Conservation (phyloP, 208 protist genomes). For the Crithidia acanthocephali region DNA sequence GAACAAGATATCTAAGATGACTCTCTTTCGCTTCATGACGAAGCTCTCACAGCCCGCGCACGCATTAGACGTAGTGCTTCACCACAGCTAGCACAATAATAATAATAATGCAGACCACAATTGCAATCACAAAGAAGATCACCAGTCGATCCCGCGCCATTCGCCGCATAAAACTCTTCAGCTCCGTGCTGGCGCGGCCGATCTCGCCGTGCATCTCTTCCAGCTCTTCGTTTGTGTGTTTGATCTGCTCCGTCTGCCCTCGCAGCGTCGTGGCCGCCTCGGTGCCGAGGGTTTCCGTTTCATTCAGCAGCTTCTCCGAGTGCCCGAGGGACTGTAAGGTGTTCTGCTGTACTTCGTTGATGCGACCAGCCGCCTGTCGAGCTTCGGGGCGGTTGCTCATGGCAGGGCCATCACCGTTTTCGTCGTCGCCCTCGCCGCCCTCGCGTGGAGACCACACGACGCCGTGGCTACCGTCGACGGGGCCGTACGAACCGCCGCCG, state of each 20-base stretch:
- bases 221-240: slow-evolving; percentile 59
- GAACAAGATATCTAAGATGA: neutral
- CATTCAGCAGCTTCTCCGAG: slow-evolving; percentile 67
- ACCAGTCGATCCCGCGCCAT: slow-evolving; percentile 89
- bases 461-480: slow-evolving; percentile 9
- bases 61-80: slow-evolving; percentile 32
- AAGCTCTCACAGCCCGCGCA: neutral
- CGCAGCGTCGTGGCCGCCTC: slow-evolving; percentile 68
- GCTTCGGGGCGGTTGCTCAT: slow-evolving; percentile 41
- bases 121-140: slow-evolving; percentile 78
- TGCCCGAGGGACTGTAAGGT: slow-evolving; percentile 61
- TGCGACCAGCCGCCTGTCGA: slow-evolving; percentile 35
- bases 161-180: slow-evolving; percentile 75
- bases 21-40: no score
- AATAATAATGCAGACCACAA: slow-evolving; percentile 82
- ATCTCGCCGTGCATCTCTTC: slow-evolving; percentile 58
- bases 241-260: slow-evolving; percentile 80
- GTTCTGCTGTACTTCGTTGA: slow-evolving; percentile 61
- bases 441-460: slow-evolving; percentile 27
- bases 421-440: neutral
- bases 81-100: slow-evolving; percentile 66
- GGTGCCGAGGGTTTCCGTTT: slow-evolving; percentile 68
- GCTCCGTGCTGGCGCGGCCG: slow-evolving; percentile 38
- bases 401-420: slow-evolving; percentile 32
- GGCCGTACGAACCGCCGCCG: neutral